Conservation (phyloP, 129 eudicot species). For the Chrysanthemum seticuspe region DNA sequence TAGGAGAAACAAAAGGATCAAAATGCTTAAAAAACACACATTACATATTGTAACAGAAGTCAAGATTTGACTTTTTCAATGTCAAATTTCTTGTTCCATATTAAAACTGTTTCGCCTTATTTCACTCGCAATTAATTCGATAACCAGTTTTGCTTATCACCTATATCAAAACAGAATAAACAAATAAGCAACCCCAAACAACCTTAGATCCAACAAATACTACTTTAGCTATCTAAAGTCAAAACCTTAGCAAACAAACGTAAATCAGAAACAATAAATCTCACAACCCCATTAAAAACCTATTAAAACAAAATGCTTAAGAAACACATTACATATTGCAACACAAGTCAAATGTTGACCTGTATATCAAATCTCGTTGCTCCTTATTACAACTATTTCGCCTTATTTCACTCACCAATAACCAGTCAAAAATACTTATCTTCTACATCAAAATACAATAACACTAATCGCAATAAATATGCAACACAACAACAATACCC, state of each 20-base stretch:
- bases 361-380: neutral
- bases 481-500: too few species aligned
- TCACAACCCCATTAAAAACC: constrained; percentile 4
- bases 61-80: neutral
- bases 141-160: neutral
- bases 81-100: neutral
- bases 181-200: neutral
- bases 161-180: neutral
- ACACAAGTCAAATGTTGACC: neutral
- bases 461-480: too few species aligned
- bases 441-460: neutral
- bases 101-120: neutral
- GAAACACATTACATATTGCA: neutral
- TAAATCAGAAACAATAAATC: constrained; percentile 26
- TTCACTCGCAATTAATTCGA: neutral
- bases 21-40: too few species aligned
- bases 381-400: too few species aligned
- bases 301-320: too few species aligned
- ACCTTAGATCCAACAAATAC: constrained; percentile 11
- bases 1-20: too few species aligned
- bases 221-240: neutral
- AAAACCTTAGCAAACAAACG: neutral
- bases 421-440: neutral
- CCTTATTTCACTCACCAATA: neutral
- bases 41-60: neutral